A percentile compares a stretch with the other conserved stretches of the same genome.
These are phyloP conservation scores for Epicoccum nigrum DNA, from an alignment of 2,329 filamentous ascomycete genomes.

Conservation along the genomic window DNA sequence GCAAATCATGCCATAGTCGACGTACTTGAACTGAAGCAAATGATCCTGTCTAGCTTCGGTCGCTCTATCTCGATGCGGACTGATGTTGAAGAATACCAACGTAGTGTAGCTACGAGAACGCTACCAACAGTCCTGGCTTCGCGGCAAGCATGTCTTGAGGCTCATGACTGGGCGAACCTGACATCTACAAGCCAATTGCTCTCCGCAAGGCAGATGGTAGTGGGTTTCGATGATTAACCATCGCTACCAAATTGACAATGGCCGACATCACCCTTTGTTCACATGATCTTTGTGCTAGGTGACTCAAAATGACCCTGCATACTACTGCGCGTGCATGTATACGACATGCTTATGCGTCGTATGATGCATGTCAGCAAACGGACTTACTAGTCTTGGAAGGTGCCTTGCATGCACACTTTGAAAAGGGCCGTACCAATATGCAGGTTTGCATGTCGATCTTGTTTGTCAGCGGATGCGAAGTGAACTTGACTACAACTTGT, in stretches of 20 bases:
- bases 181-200: slow-evolving; percentile 7
- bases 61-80: neutral
- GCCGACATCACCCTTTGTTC: neutral
- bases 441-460: neutral
- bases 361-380: slow-evolving; percentile 13
- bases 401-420: neutral
- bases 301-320: neutral
- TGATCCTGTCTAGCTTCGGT: neutral
- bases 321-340: neutral
- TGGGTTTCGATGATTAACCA: neutral
- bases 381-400: neutral
- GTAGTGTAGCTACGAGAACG: slow-evolving; percentile 4
- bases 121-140: slow-evolving; percentile 8
- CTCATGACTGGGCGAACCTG: slow-evolving; percentile 11
- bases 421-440: neutral
- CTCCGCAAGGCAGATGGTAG: slow-evolving; percentile 4
- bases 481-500: neutral
- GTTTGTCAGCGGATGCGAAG: neutral
- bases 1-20: slow-evolving; percentile 17
- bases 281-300: neutral
- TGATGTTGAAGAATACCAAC: neutral
- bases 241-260: neutral
- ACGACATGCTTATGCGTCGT: slow-evolving; percentile 2
- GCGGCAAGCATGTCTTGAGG: slow-evolving; percentile 17
- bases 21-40: slow-evolving; percentile 2